Evolutionary conservation across 179 eudicot species (phyloP).

Genomic region (Patellifolia procumbens): DNA sequence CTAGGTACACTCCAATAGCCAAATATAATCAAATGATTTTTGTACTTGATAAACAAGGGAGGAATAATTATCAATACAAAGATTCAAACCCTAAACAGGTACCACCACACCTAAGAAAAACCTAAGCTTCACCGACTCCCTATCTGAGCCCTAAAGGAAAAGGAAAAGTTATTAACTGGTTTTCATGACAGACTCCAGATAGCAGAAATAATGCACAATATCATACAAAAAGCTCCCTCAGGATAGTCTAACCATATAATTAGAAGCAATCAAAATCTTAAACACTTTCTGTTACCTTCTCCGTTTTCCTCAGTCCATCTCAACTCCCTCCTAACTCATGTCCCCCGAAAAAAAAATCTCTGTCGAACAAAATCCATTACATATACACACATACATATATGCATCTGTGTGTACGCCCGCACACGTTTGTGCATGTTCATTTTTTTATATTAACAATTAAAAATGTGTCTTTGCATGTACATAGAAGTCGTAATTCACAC

Average conservation of each 20-base stretch:
- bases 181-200: neutral
- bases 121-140: neutral
- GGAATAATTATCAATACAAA: neutral
- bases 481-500: neutral
- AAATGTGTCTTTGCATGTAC: neutral
- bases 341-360: neutral
- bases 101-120: neutral
- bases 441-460: neutral
- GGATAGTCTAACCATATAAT: neutral
- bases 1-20: neutral
- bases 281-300: neutral
- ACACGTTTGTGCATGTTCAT: neutral
- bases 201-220: neutral
- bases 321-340: neutral
- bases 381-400: too few species aligned
- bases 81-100: neutral
- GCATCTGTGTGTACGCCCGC: too few species aligned
- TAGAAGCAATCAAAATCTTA: neutral
- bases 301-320: neutral
- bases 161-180: neutral
- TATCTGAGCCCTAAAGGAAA: neutral
- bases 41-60: neutral
- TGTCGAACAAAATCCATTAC: too few species aligned
- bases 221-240: conserved; percentile 1
- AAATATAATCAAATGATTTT: neutral